Evolutionary conservation across 2,329 filamentous ascomycete species (phyloP), one percentile per base, ranked within the genome.

Genomic region (Herpomyces periplanetae): DNA sequence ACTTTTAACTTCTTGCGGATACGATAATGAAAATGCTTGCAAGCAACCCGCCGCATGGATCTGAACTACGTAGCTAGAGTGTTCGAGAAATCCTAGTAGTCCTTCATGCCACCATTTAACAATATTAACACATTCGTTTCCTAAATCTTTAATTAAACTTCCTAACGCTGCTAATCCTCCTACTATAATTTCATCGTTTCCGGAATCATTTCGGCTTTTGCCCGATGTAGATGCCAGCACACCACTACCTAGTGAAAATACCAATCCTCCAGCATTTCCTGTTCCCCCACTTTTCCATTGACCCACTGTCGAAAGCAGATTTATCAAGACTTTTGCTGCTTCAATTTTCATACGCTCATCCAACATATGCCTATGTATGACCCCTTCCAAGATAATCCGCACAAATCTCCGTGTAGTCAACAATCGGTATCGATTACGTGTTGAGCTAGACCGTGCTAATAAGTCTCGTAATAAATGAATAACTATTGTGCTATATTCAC

Each of bases 201-300:
- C 75, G 28, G 87, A 91, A 34, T 91, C 80, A 34, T 85, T 91
- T 18, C 96, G 47, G n/a, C n/a, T n/a, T n/a, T n/a, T n/a, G n/a
- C n/a, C n/a, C n/a, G n/a, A n/a, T n/a, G n/a, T n/a, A n/a, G n/a
- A n/a, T n/a, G n/a, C n/a, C n/a, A n/a, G n/a, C n/a, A n/a, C n/a
- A n/a, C n/a, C n/a, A n/a, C n/a, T n/a, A n/a, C n/a, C n/a, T n/a
- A n/a, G n/a, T n/a, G n/a, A n/a, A n/a, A n/a, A n/a, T n/a, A n/a
- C n/a, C n/a, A n/a, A n/a, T n/a, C n/a, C n/a, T n/a, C n/a, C n/a
- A n/a, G n/a, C n/a, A n/a, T n/a, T n/a, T n/a, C n/a, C n/a, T n/a
- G n/a, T n/a, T n/a, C n/a, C n/a, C n/a, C n/a, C n/a, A n/a, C n/a
- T n/a, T n/a, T n/a, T n/a, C n/a, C n/a, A n/a, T n/a, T n/a, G n/a